Conservation (phyloP, 2,329 filamentous ascomycete genomes). For the Cercospora sojina region DNA sequence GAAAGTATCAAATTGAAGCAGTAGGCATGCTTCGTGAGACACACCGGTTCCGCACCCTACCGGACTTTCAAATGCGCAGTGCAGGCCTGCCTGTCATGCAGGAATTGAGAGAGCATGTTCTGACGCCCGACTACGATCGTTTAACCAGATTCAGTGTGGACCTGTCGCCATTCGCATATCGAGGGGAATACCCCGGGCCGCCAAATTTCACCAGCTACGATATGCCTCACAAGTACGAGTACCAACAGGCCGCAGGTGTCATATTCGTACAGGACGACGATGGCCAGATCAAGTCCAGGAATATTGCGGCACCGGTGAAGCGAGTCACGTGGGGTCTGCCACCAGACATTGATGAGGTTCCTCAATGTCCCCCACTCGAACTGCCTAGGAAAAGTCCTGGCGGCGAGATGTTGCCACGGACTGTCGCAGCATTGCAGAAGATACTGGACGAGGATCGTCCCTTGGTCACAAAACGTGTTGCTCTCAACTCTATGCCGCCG, state of each 20-base stretch:
- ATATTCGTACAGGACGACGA: constrained; percentile 58
- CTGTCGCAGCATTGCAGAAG: constrained; percentile 63
- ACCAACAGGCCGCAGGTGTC: constrained; percentile 81
- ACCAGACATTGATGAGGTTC: constrained; percentile 62
- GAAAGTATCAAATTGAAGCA: constrained; percentile 32
- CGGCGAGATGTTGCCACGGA: constrained; percentile 55
- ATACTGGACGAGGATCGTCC: constrained; percentile 69
- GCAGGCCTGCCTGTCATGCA: constrained; percentile 59
- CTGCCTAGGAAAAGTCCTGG: constrained; percentile 29
- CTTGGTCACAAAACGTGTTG: constrained; percentile 80
- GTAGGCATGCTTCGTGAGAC: constrained; percentile 68
- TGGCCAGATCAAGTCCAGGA: constrained; percentile 56
- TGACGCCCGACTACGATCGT: constrained; percentile 63
- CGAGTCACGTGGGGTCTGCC: constrained; percentile 43
- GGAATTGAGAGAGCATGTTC: constrained; percentile 67
- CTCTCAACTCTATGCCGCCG: constrained; percentile 67
- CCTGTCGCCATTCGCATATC: constrained; percentile 58
- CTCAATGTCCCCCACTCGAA: constrained; percentile 59
- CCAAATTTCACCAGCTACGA: constrained; percentile 33
- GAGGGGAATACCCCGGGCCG: constrained; percentile 52
- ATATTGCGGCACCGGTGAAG: constrained; percentile 49
- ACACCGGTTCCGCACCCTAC: constrained; percentile 81
- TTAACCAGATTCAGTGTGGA: constrained; percentile 67
- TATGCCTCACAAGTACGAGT: constrained; percentile 59
- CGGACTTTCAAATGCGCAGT: constrained; percentile 68